phyloP scores from a whole-genome alignment of 208 protist species.

The Leishmania braziliensis region DNA sequence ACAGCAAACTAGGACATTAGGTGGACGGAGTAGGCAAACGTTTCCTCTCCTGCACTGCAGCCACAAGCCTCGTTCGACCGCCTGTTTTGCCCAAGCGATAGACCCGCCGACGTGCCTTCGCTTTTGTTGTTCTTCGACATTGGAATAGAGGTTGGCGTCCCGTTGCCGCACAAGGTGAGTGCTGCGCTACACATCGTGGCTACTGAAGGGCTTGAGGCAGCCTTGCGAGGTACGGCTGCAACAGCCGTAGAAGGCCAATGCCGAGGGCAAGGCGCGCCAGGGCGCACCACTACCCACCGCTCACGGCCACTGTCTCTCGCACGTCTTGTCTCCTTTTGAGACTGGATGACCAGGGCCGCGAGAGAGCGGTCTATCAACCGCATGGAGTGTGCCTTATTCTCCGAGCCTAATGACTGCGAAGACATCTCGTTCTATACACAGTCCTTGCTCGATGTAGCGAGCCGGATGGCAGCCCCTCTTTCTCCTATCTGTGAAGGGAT shows the following conservation, averaged over 20 bases:
- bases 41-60: constrained; percentile 8
- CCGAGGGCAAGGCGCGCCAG: not conserved
- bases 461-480: constrained; percentile 9
- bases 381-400: constrained; percentile 22
- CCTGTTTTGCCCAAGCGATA: constrained; percentile 11
- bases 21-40: constrained; percentile 10
- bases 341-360: not conserved
- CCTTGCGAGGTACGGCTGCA: not conserved
- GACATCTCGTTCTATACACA: constrained; percentile 21
- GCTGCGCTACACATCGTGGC: not conserved
- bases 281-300: not conserved
- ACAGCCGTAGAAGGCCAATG: not conserved
- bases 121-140: constrained; percentile 19
- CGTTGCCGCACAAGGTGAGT: constrained; percentile 6
- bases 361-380: constrained; percentile 12
- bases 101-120: constrained; percentile 6
- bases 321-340: not conserved
- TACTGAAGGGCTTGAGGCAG: not conserved
- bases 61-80: constrained; percentile 1
- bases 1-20: constrained; percentile 9
- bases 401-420: constrained; percentile 3
- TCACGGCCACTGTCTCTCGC: not conserved
- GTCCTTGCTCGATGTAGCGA: constrained; percentile 14
- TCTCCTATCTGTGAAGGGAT: not conserved
- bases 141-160: not conserved